Base-by-base conservation (phyloP, 768 basidiomycete species). In the Pleurotus pulmonarius region DNA sequence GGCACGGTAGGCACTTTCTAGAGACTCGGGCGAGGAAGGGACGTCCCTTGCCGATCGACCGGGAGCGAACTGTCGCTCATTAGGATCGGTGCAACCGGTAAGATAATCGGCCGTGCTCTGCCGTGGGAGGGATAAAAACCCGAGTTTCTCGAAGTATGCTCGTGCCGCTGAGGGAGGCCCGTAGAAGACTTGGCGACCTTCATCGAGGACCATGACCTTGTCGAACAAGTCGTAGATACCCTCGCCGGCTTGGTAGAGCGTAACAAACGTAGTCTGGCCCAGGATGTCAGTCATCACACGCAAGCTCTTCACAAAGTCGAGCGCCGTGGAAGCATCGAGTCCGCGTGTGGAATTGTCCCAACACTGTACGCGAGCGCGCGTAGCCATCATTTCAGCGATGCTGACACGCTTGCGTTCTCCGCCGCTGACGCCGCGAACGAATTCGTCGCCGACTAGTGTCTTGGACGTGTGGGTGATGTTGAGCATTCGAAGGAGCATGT, bases 51-150 rank as follows among this genome's bases (percentile, higher is more conserved):
- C 76, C 9, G 85, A 82, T 24, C 77, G 80, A 4, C 86, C 90
- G 2, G 80, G 72, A 0, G 83, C 81, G 61, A 89, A 87, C 65
- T 86, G 87, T 22, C 93, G 88, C 72, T 96, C 92, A 63, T 92
- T 90, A 0, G 86, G 81, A 64, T 92, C 90, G 2, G 94, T 89
- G 69, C 86, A 88, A 7, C 87, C 87, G 18, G 90, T 90, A 16
- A 94, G 79, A 68, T 90, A 94, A 67, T 94, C 92, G 8, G 92
- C 83, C 13, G 89, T 90, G 61, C 84, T 91, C 69, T 94, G 92
- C 39, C 92, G 85, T 55, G 89, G 87, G 20, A 90, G 82, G n/a
- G 88, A 59, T 39, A 81, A 80, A 70, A 84, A 92, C 12, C 92
- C 91, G 43, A 92, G 72, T 25, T 69, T 69, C 61, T 90, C 82